Percentiles rank a stretch among this genome's conserved stretches.
Conservation (phyloP, 345 rosid genomes). For the Fremontodendron californicum region DNA sequence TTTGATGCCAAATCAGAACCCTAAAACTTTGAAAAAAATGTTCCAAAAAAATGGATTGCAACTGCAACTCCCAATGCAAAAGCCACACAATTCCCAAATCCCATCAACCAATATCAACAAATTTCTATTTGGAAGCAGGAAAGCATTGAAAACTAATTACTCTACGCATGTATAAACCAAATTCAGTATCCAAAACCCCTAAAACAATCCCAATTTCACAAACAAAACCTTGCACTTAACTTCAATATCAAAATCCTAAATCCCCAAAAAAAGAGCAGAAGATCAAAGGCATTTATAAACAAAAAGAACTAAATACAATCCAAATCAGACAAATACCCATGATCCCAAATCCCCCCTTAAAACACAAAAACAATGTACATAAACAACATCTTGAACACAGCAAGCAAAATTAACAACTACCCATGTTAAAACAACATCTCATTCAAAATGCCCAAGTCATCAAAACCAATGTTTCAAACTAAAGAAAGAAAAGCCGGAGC, state of each 20-base stretch:
- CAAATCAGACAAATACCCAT: neutral
- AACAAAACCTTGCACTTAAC: neutral
- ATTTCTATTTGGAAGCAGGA: neutral
- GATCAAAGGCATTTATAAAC: neutral
- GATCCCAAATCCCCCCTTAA: neutral
- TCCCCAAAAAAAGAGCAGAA: neutral
- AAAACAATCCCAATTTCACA: constrained; percentile 1
- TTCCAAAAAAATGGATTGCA: neutral
- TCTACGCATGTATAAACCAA: neutral
- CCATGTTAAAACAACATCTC: neutral
- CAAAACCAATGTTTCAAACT: neutral
- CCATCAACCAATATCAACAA: neutral
- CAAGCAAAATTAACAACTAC: neutral
- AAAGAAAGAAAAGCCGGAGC: neutral
- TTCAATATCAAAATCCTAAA: constrained; percentile 1
- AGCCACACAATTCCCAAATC: neutral
- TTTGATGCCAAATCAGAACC: constrained; percentile 4
- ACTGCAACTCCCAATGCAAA: neutral
- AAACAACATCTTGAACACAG: neutral
- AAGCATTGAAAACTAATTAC: neutral
- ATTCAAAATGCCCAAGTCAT: neutral
- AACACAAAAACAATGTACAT: neutral
- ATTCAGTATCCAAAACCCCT: neutral
- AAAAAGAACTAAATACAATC: neutral
- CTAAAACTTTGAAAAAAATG: neutral